phyloP scores from a whole-genome alignment of 2,329 filamentous ascomycete genomes.

The Penicillium sp. region DNA sequence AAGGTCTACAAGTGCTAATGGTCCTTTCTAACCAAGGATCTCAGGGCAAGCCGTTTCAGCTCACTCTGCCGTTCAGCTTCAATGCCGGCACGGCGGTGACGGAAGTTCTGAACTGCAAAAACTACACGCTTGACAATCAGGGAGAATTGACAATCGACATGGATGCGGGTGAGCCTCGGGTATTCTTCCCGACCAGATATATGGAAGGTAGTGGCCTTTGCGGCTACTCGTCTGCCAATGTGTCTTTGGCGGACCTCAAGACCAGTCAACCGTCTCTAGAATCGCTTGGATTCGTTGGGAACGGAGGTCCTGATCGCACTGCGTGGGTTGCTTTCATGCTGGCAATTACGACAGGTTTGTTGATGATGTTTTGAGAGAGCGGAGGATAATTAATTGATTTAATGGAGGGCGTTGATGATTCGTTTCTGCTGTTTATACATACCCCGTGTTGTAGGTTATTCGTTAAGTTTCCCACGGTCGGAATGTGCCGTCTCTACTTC shows the following conservation, averaged over 20 bases:
- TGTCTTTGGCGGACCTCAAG: conserved; percentile 5
- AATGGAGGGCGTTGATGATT: conserved; percentile 2
- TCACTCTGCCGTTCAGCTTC: conserved; percentile 29
- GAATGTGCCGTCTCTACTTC: not conserved
- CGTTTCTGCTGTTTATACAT: conserved; percentile 1
- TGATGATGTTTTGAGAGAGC: not conserved
- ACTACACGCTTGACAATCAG: conserved; percentile 23
- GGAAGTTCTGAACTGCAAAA: conserved; percentile 29
- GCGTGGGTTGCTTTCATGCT: not conserved
- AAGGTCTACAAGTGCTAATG: conserved; percentile 41
- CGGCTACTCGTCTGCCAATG: conserved; percentile 17
- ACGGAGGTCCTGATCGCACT: not conserved
- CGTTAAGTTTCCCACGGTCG: conserved; percentile 4
- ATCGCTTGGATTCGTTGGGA: not conserved
- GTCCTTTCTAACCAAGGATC: conserved; percentile 44
- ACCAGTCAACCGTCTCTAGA: not conserved
- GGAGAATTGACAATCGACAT: conserved; percentile 27
- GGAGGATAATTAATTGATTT: not conserved
- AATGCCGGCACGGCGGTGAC: conserved; percentile 23
- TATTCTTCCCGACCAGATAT: conserved; percentile 26
- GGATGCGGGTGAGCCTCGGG: conserved; percentile 30
- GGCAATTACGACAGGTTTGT: conserved; percentile 1
- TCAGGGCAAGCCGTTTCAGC: conserved; percentile 25
- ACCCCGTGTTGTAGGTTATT: conserved; percentile 6
- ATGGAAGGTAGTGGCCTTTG: conserved; percentile 33